phyloP scores from a whole-genome alignment of 78 protist genomes.

The Dictyostelium capitatum region DNA sequence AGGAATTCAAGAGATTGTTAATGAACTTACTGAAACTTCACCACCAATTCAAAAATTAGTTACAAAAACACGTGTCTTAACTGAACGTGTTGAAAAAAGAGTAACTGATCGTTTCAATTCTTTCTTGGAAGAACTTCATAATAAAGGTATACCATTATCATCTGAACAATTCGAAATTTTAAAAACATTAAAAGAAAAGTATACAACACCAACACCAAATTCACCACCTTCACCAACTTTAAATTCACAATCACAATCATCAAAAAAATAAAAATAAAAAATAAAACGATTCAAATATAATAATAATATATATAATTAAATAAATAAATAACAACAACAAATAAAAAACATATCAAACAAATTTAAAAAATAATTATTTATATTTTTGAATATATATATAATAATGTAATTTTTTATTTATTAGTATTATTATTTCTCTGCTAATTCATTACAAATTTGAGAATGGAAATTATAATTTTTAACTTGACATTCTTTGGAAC shows the following conservation, averaged over 20 bases:
- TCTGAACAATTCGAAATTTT: slow-evolving; percentile 66
- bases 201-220: too few relatives aligned
- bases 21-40: slow-evolving; percentile 45
- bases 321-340: too few relatives aligned
- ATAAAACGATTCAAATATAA: too few relatives aligned
- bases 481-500: slow-evolving; percentile 75
- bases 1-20: slow-evolving; percentile 79
- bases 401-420: not conserved
- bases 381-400: too few relatives aligned
- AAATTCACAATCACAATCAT: too few relatives aligned
- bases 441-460: slow-evolving; percentile 18
- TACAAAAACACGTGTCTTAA: slow-evolving; percentile 41
- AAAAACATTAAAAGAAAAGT: slow-evolving; percentile 40
- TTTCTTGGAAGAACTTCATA: slow-evolving; percentile 42
- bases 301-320: too few relatives aligned
- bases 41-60: slow-evolving; percentile 74
- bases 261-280: too few relatives aligned
- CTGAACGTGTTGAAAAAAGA: slow-evolving; percentile 65
- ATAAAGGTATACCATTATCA: slow-evolving; percentile 70
- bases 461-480: slow-evolving; percentile 66
- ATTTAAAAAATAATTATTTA: too few relatives aligned
- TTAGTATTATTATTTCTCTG: not conserved
- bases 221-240: too few relatives aligned
- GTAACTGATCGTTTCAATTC: slow-evolving; percentile 35
- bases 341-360: too few relatives aligned